phyloP scores from a whole-genome alignment of 2,329 filamentous ascomycete species.

The Penicillium hesseltinei region DNA sequence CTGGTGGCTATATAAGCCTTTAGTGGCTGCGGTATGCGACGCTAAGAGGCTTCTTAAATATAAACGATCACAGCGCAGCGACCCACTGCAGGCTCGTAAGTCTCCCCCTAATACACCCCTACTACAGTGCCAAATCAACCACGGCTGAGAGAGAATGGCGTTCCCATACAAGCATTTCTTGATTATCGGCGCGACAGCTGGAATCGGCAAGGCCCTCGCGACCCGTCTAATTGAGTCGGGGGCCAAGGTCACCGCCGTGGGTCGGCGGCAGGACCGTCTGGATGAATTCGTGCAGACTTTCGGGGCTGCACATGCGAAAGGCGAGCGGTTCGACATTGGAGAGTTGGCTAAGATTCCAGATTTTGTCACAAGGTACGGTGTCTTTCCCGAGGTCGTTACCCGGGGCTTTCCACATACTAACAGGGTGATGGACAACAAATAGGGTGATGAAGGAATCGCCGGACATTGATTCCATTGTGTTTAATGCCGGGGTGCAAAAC shows the following conservation, averaged over 20 bases:
- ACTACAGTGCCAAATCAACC: background rate
- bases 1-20: background rate
- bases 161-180: constrained; percentile 56
- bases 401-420: background rate
- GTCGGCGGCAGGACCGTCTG: constrained; percentile 24
- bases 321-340: constrained; percentile 49
- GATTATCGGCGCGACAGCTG: constrained; percentile 55
- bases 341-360: constrained; percentile 43
- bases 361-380: constrained; percentile 35
- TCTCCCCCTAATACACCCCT: background rate
- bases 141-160: background rate
- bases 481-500: background rate
- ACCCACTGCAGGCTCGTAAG: background rate
- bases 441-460: background rate
- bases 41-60: background rate
- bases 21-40: background rate
- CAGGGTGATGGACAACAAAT: background rate
- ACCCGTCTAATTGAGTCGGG: constrained; percentile 35
- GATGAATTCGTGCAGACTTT: constrained; percentile 49
- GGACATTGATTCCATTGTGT: background rate
- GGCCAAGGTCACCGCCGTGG: background rate
- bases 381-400: background rate
- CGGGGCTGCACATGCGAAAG: constrained; percentile 43
- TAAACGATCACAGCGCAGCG: background rate
- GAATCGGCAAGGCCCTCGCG: constrained; percentile 53